Base-by-base conservation (phyloP, 1,139 yeast genomes). In the Scheffersomyces parashehatae region DNA sequence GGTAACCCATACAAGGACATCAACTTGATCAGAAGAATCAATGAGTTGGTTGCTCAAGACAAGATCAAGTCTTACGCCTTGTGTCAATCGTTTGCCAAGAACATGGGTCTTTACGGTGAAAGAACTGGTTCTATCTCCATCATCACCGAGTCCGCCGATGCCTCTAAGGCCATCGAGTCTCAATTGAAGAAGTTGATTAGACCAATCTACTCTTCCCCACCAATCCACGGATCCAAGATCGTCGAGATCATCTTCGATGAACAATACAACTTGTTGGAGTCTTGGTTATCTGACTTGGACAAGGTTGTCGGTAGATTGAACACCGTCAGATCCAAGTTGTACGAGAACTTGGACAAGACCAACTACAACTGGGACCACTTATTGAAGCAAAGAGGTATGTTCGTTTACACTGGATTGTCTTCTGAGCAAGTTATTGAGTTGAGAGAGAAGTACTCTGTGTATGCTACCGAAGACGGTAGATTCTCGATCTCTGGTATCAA, bases 91-190 rank as follows among this genome's bases (percentile, higher is more conserved):
- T 91, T 91, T 69, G 96, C 98, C 53, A 91, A 91, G 71, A 91
- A 91, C 74, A 88, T 93, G 93, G 99, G 99, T 29, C 79, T 91
- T 48, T 90, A 93, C 66, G 96, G 97, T 55, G 97, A 93, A 73
- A 83, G 98, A 66, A 90, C 90, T 38, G 97, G 98, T 10, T 88
- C 95, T n/a, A 73, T 91, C 42, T 85, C 88, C 41, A 68, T 85
- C 39, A 70, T 84, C 45, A 73, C 83, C 40, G 71, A 75, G 47
- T 64, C 70, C n/a, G 60, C 70, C 33, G 76, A 73, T 38, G 69
- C 69, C 36, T 58, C 77, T 30, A 64, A 62, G 49, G 68, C 76
- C 37, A 77, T 88, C 49, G 84, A 83, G 58, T 85, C 96, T 2
- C 97, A 91, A 70, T 74, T 87, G 60, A 83, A 88, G 66, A 79